phyloP scores from a whole-genome alignment of 1,139 yeast genomes.

The Scheffersomyces parashehatae region DNA sequence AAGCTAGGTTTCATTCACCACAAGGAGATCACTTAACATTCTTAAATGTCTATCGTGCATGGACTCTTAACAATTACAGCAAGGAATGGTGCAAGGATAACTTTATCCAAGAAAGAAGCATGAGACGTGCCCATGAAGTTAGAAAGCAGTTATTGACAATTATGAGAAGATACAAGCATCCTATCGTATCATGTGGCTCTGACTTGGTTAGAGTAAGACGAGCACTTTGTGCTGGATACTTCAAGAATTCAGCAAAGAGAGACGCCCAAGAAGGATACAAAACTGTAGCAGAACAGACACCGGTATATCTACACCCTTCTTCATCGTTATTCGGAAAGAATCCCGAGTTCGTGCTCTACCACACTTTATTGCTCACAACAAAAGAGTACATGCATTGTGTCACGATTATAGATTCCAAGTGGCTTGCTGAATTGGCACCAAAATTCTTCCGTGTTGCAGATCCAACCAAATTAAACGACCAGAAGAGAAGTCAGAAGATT shows the following conservation, averaged over 20 bases:
- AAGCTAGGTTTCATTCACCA: slow-evolving; percentile 72
- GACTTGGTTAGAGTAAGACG: slow-evolving; percentile 64
- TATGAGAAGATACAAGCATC: slow-evolving; percentile 55
- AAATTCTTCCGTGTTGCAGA: slow-evolving; percentile 72
- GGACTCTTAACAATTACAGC: slow-evolving; percentile 66
- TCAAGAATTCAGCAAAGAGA: slow-evolving; percentile 79
- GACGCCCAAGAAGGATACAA: slow-evolving; percentile 70
- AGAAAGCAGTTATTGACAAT: slow-evolving; percentile 67
- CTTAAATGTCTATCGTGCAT: slow-evolving; percentile 75
- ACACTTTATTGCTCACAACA: slow-evolving; percentile 76
- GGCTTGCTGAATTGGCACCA: slow-evolving; percentile 89
- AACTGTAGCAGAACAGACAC: slow-evolving; percentile 74
- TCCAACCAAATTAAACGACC: slow-evolving; percentile 30
- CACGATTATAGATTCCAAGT: slow-evolving; percentile 76
- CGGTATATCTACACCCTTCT: slow-evolving; percentile 87
- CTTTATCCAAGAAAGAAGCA: slow-evolving; percentile 76
- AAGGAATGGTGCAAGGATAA: slow-evolving; percentile 81
- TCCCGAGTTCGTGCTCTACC: slow-evolving; percentile 81
- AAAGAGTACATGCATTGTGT: slow-evolving; percentile 92
- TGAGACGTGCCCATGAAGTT: slow-evolving; percentile 78
- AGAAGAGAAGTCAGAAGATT: slow-evolving; percentile 34
- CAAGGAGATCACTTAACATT: slow-evolving; percentile 88
- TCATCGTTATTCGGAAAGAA: slow-evolving; percentile 73
- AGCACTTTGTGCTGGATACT: slow-evolving; percentile 84
- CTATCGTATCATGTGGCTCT: slow-evolving; percentile 59